Conservation (phyloP, 495 filamentous ascomycete genomes). For the Penicillium herquei region DNA sequence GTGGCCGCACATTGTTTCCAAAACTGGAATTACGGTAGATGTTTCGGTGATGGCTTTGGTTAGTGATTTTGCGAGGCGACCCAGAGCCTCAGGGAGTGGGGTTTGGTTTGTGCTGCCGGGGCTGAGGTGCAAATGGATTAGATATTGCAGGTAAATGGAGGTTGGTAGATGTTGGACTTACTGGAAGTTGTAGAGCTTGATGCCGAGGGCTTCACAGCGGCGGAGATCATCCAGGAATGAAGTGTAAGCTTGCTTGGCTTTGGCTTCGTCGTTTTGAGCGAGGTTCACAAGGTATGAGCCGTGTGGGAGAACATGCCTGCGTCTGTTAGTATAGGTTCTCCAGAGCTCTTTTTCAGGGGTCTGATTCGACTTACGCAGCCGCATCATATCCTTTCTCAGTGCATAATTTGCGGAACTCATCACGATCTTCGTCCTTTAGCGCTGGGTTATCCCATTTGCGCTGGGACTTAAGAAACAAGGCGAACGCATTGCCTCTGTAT, state of each 20-base stretch:
- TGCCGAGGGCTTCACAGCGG: conserved; percentile 85
- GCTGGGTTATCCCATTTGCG: conserved; percentile 90
- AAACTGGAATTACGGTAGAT: conserved; percentile 68
- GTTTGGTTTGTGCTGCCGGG: conserved; percentile 75
- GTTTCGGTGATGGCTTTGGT: conserved; percentile 79
- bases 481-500: conserved; percentile 79
- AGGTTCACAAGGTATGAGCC: conserved; percentile 97
- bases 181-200: conserved; percentile 96
- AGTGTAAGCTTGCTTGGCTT: conserved; percentile 81
- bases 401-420: conserved; percentile 66
- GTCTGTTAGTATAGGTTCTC: not conserved
- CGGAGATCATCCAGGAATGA: conserved; percentile 85
- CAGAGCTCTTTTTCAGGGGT: not conserved
- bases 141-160: not conserved
- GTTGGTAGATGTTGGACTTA: conserved; percentile 24
- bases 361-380: conserved; percentile 39
- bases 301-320: conserved; percentile 75
- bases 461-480: conserved; percentile 92
- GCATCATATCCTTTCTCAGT: conserved; percentile 71
- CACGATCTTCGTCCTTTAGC: conserved; percentile 61
- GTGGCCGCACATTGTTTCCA: conserved; percentile 94
- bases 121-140: conserved; percentile 30
- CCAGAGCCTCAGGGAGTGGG: conserved; percentile 65
- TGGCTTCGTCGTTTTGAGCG: conserved; percentile 73
- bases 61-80: conserved; percentile 72